Evolutionary conservation across 441 rosid genomes (phyloP).

Genomic region (Rhodomyrtus psidioides): DNA sequence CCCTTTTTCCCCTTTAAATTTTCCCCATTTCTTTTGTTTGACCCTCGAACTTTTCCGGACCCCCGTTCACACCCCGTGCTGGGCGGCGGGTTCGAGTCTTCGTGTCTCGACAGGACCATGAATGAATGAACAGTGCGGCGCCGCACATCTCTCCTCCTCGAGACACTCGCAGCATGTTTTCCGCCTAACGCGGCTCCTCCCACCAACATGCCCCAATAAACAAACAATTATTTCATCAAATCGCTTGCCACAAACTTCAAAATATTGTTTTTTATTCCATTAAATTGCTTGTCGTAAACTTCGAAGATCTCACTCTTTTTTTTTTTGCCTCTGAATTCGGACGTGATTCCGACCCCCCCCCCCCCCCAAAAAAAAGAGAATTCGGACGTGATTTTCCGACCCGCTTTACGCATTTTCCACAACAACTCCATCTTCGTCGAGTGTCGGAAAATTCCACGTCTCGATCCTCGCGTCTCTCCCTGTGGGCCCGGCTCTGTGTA

Average conservation of each 20-base stretch:
- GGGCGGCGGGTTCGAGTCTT: no score
- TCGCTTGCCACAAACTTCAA: not conserved
- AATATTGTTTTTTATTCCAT: fast-evolving
- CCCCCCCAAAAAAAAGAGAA: no score
- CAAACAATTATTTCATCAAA: not conserved
- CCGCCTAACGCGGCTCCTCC: not conserved
- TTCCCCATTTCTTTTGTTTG: not conserved
- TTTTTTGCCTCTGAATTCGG: not conserved
- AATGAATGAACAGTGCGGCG: not conserved
- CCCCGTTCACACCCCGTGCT: not conserved
- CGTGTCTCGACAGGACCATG: not conserved
- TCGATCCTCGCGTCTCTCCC: not conserved
- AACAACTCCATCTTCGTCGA: not conserved
- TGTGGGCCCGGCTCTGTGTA: not conserved
- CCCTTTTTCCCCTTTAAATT: not conserved
- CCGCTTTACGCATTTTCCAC: not conserved
- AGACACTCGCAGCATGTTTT: slow-evolving; percentile 4
- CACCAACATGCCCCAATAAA: not conserved
- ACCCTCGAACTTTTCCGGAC: not conserved
- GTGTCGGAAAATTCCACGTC: not conserved
- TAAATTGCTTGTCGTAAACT: no score
- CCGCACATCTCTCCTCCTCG: not conserved
- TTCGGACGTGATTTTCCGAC: not conserved
- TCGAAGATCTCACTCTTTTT: not conserved
- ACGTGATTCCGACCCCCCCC: not conserved